These are phyloP conservation scores for Collybia nuda DNA, from an alignment of 768 basidiomycete species.

Conservation along the genomic window DNA sequence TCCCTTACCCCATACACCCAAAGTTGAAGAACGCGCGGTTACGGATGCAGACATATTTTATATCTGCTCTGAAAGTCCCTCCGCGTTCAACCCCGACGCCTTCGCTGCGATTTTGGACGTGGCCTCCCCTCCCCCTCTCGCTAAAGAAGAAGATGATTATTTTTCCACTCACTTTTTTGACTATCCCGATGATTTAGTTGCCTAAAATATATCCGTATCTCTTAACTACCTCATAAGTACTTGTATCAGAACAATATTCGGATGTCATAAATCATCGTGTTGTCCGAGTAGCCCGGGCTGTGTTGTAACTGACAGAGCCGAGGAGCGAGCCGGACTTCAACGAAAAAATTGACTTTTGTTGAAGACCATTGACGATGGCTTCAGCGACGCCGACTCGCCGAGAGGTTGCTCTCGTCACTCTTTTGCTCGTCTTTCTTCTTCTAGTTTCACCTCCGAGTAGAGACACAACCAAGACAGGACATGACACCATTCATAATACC, in stretches of 20 bases:
- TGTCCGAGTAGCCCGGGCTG: neutral
- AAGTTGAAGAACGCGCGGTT: neutral
- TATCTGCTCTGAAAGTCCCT: conserved; percentile 12
- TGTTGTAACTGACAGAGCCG: no score
- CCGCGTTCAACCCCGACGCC: conserved; percentile 2
- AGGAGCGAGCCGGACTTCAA: no score
- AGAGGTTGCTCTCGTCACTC: conserved; percentile 49
- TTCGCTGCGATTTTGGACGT: conserved; percentile 10
- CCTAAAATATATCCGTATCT: neutral
- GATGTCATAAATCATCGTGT: no score
- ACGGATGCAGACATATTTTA: conserved; percentile 6
- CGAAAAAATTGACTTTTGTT: neutral
- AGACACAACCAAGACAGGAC: conserved; percentile 3
- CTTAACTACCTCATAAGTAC: neutral
- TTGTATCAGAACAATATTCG: neutral
- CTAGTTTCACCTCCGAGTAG: conserved; percentile 33
- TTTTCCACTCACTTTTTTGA: conserved; percentile 11
- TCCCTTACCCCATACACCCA: conserved; percentile 12
- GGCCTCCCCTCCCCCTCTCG: conserved; percentile 4
- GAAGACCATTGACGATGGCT: conserved; percentile 22
- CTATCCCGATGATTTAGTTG: conserved; percentile 13
- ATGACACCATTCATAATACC: conserved; percentile 3
- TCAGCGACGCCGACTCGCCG: conserved; percentile 51
- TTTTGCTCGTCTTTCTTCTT: conserved; percentile 47
- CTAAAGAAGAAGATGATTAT: conserved; percentile 15